phyloP scores from a whole-genome alignment of 2,329 filamentous ascomycete species.

The Epicoccum sorghinum region DNA sequence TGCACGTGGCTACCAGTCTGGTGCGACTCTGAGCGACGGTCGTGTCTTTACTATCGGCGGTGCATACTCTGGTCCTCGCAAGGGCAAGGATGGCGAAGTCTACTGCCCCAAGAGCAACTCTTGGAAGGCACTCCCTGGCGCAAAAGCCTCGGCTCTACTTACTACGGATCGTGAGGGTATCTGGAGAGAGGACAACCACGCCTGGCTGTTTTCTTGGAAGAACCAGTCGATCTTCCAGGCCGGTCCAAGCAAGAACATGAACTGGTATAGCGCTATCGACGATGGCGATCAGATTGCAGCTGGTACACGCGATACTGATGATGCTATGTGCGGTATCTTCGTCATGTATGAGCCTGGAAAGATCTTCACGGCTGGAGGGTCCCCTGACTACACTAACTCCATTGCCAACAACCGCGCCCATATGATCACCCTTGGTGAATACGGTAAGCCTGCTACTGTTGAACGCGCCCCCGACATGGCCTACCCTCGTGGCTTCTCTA shows the following conservation, averaged over 20 bases:
- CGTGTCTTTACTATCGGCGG: slow-evolving; percentile 36
- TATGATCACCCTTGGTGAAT: slow-evolving; percentile 28
- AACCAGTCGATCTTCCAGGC: slow-evolving; percentile 31
- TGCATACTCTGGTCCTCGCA: slow-evolving; percentile 29
- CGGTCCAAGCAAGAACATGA: slow-evolving; percentile 31
- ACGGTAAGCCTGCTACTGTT: slow-evolving; percentile 23
- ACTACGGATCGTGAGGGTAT: slow-evolving; percentile 31
- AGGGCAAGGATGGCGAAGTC: slow-evolving; percentile 33
- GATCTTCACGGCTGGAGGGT: slow-evolving; percentile 32
- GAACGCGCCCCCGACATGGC: slow-evolving; percentile 35
- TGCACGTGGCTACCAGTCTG: slow-evolving; percentile 33
- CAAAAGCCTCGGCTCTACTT: slow-evolving; percentile 24
- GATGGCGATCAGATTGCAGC: slow-evolving; percentile 26
- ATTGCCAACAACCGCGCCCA: slow-evolving; percentile 29
- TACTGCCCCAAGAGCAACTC: slow-evolving; percentile 28
- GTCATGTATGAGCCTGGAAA: slow-evolving; percentile 38
- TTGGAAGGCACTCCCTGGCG: slow-evolving; percentile 29
- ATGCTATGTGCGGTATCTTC: slow-evolving; percentile 34
- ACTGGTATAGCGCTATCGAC: slow-evolving; percentile 33
- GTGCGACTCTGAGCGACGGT: slow-evolving; percentile 27
- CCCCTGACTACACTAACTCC: slow-evolving; percentile 32
- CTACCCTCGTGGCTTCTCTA: slow-evolving; percentile 32
- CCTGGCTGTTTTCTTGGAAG: slow-evolving; percentile 32
- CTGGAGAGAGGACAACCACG: slow-evolving; percentile 34
- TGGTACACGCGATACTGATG: slow-evolving; percentile 26